Evolutionary conservation across 805 yeast genomes (phyloP).

Genomic region (Torulaspora gathmanii): DNA sequence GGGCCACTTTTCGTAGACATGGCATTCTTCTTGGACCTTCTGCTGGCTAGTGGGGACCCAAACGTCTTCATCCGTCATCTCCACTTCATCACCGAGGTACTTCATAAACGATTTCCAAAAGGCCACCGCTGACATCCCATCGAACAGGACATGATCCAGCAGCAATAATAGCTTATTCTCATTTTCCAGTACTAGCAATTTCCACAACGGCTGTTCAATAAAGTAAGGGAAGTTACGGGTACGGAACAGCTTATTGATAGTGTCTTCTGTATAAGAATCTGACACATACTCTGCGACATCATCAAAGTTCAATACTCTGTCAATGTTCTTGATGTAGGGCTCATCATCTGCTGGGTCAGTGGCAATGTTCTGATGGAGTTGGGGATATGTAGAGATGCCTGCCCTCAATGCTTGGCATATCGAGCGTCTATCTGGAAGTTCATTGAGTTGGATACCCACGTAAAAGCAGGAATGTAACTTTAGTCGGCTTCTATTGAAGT

Average conservation of each 20-base stretch:
- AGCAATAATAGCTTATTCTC: slow-evolving; percentile 19
- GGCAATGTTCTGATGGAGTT: slow-evolving; percentile 21
- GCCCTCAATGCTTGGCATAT: slow-evolving; percentile 14
- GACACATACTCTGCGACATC: slow-evolving; percentile 24
- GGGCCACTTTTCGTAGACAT: slow-evolving; percentile 26
- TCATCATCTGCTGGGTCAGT: slow-evolving; percentile 3
- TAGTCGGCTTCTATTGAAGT: slow-evolving; percentile 24
- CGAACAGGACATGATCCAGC: slow-evolving; percentile 28
- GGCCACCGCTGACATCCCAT: slow-evolving; percentile 27
- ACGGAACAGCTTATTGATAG: slow-evolving; percentile 22
- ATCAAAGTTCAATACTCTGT: slow-evolving; percentile 12
- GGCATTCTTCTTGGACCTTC: slow-evolving; percentile 4
- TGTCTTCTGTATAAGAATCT: slow-evolving; percentile 11
- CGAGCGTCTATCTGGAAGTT: slow-evolving; percentile 14
- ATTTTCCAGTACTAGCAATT: slow-evolving; percentile 18
- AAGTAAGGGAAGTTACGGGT: slow-evolving; percentile 17
- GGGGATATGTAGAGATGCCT: slow-evolving; percentile 15
- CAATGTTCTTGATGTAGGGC: slow-evolving; percentile 9
- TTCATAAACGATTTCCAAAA: slow-evolving; percentile 21
- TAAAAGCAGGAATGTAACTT: slow-evolving; percentile 30
- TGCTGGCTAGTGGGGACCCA: slow-evolving; percentile 1
- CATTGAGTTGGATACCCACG: slow-evolving; percentile 20
- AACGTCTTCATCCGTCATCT: background rate
- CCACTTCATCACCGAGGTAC: slow-evolving; percentile 5
- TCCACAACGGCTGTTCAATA: slow-evolving; percentile 27